Conservation (phyloP, 352 stramenopile genomes). For the Globisporangium mamillatum region DNA sequence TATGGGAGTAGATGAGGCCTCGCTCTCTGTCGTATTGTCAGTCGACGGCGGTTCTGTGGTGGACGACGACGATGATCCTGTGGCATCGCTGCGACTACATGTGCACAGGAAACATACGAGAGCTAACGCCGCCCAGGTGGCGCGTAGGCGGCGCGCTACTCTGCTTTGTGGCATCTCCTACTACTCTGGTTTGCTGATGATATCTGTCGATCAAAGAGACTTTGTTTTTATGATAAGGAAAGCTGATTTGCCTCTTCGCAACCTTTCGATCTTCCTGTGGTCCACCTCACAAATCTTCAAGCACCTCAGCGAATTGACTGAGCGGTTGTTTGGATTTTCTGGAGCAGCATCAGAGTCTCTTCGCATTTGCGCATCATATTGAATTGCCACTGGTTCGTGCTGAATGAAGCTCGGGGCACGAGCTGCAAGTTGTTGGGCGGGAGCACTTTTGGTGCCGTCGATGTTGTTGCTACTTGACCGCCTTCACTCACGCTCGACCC, state of each 20-base stretch:
- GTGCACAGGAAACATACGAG: neutral
- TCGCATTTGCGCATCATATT: constrained; percentile 49
- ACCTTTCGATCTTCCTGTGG: constrained; percentile 5
- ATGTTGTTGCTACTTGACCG: neutral
- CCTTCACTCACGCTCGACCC: neutral
- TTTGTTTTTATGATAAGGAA: neutral
- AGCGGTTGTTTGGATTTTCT: constrained; percentile 34
- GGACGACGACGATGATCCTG: neutral
- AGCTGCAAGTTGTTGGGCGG: neutral
- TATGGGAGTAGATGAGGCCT: neutral
- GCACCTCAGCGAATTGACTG: neutral
- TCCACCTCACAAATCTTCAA: neutral
- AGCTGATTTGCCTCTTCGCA: neutral
- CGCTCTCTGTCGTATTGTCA: neutral
- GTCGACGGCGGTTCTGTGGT: neutral
- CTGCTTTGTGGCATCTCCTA: neutral
- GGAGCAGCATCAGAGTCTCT: constrained; percentile 36
- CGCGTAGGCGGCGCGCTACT: neutral
- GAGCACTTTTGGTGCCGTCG: neutral
- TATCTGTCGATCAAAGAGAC: neutral
- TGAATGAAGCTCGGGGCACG: neutral
- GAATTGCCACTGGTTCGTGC: constrained; percentile 26
- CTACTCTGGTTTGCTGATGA: neutral
- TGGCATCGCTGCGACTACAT: neutral
- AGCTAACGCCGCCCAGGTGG: neutral